Conservation (phyloP, 2,329 filamentous ascomycete species). For the Apiospora koreana region DNA sequence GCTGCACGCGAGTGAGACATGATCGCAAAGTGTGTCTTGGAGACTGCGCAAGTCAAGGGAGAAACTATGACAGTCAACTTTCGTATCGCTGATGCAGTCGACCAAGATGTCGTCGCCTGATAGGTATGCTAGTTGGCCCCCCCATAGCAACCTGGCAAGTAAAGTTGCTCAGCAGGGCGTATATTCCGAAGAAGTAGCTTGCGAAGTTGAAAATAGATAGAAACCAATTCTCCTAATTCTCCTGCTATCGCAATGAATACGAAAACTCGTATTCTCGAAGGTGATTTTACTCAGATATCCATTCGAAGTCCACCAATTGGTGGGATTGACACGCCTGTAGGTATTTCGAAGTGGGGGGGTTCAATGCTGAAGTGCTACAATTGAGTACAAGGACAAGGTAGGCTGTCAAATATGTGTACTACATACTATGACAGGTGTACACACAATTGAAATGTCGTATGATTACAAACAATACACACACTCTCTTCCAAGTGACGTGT, state of each 20-base stretch:
- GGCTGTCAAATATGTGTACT: no score
- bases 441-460: background rate
- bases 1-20: no score
- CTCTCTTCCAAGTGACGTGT: background rate
- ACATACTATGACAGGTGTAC: no score
- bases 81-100: background rate
- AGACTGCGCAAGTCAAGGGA: background rate
- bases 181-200: no score
- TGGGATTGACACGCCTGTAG: background rate
- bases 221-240: no score
- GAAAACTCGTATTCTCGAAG: background rate
- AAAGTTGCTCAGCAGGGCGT: background rate
- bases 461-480: background rate
- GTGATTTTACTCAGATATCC: no score
- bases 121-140: no score
- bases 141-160: background rate
- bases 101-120: background rate
- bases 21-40: no score
- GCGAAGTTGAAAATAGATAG: background rate
- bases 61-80: background rate
- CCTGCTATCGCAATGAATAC: background rate
- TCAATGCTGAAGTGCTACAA: no score
- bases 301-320: no score
- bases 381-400: no score
- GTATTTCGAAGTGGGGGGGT: no score